Percentiles rank a stretch among this genome's conserved stretches.
Conservation (phyloP, 225 moss, liverwort and hornwort species). For the Antitrichia curtipendula region DNA sequence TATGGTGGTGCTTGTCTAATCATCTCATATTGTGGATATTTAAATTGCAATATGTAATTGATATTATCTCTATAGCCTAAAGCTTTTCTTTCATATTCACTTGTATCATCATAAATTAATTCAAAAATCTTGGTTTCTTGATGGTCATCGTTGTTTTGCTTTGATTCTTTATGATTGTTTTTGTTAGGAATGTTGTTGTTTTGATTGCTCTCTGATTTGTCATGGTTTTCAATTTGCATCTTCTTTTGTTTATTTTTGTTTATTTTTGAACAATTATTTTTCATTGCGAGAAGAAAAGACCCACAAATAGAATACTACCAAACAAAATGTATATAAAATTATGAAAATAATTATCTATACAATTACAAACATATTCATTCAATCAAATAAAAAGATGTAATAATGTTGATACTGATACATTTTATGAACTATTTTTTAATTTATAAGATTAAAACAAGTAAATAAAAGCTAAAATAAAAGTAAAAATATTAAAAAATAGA, state of each 20-base stretch:
- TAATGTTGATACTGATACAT: background rate
- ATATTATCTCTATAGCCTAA: background rate
- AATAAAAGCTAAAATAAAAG: background rate
- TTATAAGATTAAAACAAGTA: background rate
- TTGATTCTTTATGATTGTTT: no score
- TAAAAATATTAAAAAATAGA: no score
- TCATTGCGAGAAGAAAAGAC: background rate
- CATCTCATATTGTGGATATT: background rate
- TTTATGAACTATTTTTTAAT: background rate
- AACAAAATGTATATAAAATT: background rate
- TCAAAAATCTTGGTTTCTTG: background rate
- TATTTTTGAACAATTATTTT: background rate
- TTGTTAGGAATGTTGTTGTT: background rate
- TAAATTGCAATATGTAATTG: accelerated
- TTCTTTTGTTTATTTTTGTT: background rate
- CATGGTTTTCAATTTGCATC: background rate
- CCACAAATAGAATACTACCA: background rate
- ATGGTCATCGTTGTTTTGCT: background rate
- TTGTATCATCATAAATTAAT: background rate
- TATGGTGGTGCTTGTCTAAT: background rate
- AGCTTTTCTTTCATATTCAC: background rate
- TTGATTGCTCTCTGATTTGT: background rate
- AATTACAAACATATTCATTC: background rate
- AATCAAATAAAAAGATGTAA: background rate
- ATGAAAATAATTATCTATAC: background rate